Percentiles rank a stretch among this genome's conserved stretches.
Evolutionary conservation across 108 stramenopile genomes (phyloP).

Genomic region (Phaeodactylum tricornutum): DNA sequence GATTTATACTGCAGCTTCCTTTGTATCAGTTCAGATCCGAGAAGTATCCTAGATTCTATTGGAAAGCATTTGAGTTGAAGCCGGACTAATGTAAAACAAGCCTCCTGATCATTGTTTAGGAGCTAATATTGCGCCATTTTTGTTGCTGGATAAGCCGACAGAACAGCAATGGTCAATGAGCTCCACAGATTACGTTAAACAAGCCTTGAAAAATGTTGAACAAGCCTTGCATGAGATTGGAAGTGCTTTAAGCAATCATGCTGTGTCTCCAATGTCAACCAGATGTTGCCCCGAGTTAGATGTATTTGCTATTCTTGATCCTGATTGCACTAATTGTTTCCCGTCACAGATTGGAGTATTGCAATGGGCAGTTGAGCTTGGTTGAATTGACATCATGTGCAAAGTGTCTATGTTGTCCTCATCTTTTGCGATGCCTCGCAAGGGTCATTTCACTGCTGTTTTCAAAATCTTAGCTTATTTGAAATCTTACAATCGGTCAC

Average conservation of each 20-base stretch:
- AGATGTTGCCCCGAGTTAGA: slow-evolving; percentile 21
- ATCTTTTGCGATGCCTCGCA: slow-evolving; percentile 20
- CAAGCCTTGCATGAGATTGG: background rate
- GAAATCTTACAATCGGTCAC: slow-evolving; percentile 4
- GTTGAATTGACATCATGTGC: slow-evolving; percentile 26
- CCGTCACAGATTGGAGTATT: slow-evolving; percentile 8
- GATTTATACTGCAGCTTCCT: slow-evolving; percentile 14
- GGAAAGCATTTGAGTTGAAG: slow-evolving; percentile 24
- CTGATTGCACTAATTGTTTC: slow-evolving; percentile 9
- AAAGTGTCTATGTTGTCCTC: slow-evolving; percentile 17
- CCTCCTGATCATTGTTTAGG: no score
- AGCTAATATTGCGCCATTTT: no score
- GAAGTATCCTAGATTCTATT: slow-evolving; percentile 15
- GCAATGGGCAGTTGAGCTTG: slow-evolving; percentile 19
- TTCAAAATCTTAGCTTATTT: slow-evolving; percentile 28
- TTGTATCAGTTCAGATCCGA: slow-evolving; percentile 10
- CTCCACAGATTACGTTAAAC: background rate
- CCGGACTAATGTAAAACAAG: no score
- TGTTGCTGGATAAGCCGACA: slow-evolving; percentile 5
- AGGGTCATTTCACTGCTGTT: slow-evolving; percentile 28
- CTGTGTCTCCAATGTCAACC: slow-evolving; percentile 1
- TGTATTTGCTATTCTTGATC: slow-evolving; percentile 4
- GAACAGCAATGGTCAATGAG: slow-evolving; percentile 9
- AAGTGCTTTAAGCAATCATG: background rate
- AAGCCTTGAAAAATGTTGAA: slow-evolving; percentile 1